These are phyloP conservation scores for Cyberlindnera bimundalis DNA, from an alignment of 805 yeast genomes.

Conservation along the genomic window DNA sequence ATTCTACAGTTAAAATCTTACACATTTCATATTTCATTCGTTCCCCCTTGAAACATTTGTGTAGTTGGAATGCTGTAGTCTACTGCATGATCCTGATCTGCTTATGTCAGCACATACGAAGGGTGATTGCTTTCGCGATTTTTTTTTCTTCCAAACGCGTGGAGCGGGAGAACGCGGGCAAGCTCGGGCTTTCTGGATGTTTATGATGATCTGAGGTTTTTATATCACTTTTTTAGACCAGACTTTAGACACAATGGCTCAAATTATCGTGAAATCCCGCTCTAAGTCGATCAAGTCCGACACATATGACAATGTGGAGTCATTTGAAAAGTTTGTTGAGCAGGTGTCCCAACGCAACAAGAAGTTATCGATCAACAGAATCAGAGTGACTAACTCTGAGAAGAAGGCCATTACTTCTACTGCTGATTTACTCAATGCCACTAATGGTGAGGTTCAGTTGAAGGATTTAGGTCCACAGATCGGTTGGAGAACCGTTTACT, in stretches of 20 bases:
- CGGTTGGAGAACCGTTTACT: constrained; percentile 86
- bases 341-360: constrained; percentile 43
- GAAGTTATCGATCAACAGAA: constrained; percentile 44
- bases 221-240: neutral
- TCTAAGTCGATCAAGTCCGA: constrained; percentile 54
- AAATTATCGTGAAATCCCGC: constrained; percentile 52
- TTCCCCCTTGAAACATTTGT: too few relatives aligned
- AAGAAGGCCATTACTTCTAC: constrained; percentile 18
- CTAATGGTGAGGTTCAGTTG: constrained; percentile 44
- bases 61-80: too few relatives aligned
- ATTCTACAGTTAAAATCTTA: too few relatives aligned
- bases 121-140: too few relatives aligned
- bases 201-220: too few relatives aligned
- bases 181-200: too few relatives aligned
- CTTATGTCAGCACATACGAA: too few relatives aligned
- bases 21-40: too few relatives aligned
- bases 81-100: too few relatives aligned
- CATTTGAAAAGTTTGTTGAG: constrained; percentile 40
- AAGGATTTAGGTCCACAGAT: constrained; percentile 94
- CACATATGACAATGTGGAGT: constrained; percentile 27
- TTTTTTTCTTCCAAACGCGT: too few relatives aligned
- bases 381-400: constrained; percentile 43
- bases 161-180: too few relatives aligned
- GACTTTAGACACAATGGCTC: constrained; percentile 8
- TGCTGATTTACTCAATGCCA: constrained; percentile 16